Conservation (phyloP, 2,329 filamentous ascomycete genomes). For the Pestalotiopsis sp. region DNA sequence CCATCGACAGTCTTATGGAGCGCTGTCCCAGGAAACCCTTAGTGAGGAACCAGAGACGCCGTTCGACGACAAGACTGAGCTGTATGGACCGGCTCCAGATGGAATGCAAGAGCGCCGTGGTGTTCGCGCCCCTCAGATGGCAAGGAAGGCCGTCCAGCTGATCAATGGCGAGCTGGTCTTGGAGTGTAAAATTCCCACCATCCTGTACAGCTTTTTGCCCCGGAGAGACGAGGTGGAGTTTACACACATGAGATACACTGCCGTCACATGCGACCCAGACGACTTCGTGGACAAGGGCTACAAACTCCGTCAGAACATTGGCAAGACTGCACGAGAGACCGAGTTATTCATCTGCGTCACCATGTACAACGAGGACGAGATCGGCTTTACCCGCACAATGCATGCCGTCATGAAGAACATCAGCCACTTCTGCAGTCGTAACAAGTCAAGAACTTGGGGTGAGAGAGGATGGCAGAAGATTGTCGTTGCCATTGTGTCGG, state of each 20-base stretch:
- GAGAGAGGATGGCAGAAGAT: constrained; percentile 99
- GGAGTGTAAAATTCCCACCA: constrained; percentile 98
- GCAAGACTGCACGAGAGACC: constrained; percentile 89
- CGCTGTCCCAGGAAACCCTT: constrained; percentile 56
- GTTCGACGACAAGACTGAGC: constrained; percentile 64
- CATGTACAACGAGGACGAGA: constrained; percentile 99
- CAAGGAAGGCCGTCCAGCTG: constrained; percentile 90
- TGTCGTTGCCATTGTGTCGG: constrained; percentile 95
- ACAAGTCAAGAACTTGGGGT: constrained; percentile 95
- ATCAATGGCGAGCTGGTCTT: constrained; percentile 98
- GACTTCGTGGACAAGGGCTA: constrained; percentile 90
- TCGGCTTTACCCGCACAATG: constrained; percentile 94
- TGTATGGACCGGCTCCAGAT: constrained; percentile 86
- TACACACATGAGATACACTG: constrained; percentile 94
- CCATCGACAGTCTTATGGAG: constrained; percentile 61
- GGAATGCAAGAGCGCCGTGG: constrained; percentile 87
- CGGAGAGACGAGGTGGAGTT: constrained; percentile 93
- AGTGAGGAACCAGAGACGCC: constrained; percentile 45
- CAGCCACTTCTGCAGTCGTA: constrained; percentile 94
- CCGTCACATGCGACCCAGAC: constrained; percentile 89
- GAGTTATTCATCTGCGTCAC: constrained; percentile 96
- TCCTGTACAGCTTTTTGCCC: constrained; percentile 94
- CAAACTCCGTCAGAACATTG: constrained; percentile 87
- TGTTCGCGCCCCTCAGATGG: constrained; percentile 83
- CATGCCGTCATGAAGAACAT: constrained; percentile 98